Percentiles rank a stretch among this genome's conserved stretches.
These are phyloP conservation scores for Saturnispora dispora DNA, from an alignment of 805 yeast genomes.

Conservation along the genomic window DNA sequence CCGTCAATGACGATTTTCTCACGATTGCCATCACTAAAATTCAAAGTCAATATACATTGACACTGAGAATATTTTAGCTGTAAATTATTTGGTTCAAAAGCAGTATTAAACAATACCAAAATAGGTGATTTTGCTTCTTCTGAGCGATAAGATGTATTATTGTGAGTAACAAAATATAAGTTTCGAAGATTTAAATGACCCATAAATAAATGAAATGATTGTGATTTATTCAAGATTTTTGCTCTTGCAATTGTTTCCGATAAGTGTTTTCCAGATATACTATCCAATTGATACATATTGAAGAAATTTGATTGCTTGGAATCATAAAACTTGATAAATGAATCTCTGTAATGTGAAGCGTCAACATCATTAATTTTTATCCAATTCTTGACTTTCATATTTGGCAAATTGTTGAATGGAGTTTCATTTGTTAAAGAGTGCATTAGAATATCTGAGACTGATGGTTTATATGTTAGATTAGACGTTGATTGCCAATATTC, in stretches of 20 bases:
- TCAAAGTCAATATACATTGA: slow-evolving; percentile 21
- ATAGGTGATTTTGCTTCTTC: slow-evolving; percentile 57
- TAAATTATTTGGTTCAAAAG: slow-evolving; percentile 32
- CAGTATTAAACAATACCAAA: slow-evolving; percentile 55
- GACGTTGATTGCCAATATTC: slow-evolving; percentile 8
- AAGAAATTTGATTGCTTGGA: slow-evolving; percentile 9
- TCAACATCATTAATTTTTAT: slow-evolving; percentile 48
- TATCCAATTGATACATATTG: slow-evolving; percentile 20
- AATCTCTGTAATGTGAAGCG: slow-evolving; percentile 35
- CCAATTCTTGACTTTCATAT: slow-evolving; percentile 61
- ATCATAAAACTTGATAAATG: slow-evolving; percentile 23
- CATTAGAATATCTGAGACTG: slow-evolving; percentile 75
- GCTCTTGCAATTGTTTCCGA: slow-evolving; percentile 59
- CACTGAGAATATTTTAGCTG: slow-evolving; percentile 18
- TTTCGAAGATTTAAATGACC: slow-evolving; percentile 18
- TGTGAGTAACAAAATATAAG: slow-evolving; percentile 66
- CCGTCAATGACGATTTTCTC: slow-evolving; percentile 20
- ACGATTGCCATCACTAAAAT: slow-evolving; percentile 15
- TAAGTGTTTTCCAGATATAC: slow-evolving; percentile 30
- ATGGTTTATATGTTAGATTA: slow-evolving; percentile 35
- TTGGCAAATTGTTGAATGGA: slow-evolving; percentile 60
- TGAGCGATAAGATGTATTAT: slow-evolving; percentile 35
- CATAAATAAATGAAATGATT: slow-evolving; percentile 81
- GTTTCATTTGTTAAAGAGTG: slow-evolving; percentile 82
- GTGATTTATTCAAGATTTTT: slow-evolving; percentile 61